Base-by-base conservation (phyloP, 202 grass and related monocot species). In the Schoenoplectus triqueter region DNA sequence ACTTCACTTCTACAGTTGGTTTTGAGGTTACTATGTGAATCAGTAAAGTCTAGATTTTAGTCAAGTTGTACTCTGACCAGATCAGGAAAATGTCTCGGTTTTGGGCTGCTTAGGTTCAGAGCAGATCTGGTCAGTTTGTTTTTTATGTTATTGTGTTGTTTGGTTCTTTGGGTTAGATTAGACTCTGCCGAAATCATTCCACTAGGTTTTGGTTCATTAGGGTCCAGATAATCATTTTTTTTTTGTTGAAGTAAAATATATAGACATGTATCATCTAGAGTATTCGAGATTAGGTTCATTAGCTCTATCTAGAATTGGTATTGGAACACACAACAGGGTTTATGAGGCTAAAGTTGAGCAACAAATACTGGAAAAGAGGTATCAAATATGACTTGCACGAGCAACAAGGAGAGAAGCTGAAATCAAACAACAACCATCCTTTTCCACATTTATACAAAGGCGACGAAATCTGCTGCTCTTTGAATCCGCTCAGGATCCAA, bases 401-500 rank as follows among this genome's bases (percentile, higher is more conserved):
- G 75, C 55, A 61, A 79, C 13, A 39, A 79, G 31, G 75, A 79
- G 75, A 79, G 55, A 79, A 62, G 56, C 54, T 45, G 55, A 79
- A 79, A 79, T 62, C 39, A 61, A 62, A 45, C 39, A 31, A 31
- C 31, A 54, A 74, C 10, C 75, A 79, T 79, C 39, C 39, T 79
- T 61, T 79, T 3, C 56, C 55, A 60, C 75, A 55, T 55, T 79
- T 61, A 44, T 61, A 60, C 62, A 31, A 31, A 31, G 31, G 31
- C 31, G 31, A 31, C 31, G 31, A 31, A 31, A 31, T 31, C 31
- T 31, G 31, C 31, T 31, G 31, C 31, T 31, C 31, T 31, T 31
- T 31, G 31, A 31, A 31, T 31, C 31, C 31, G 31, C 31, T 31
- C 31, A 31, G 31, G 31, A 31, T 31, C 31, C 31, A 31, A 31